phyloP scores from a whole-genome alignment of 1,139 yeast species.

The Blastobotrys malaysiensis region DNA sequence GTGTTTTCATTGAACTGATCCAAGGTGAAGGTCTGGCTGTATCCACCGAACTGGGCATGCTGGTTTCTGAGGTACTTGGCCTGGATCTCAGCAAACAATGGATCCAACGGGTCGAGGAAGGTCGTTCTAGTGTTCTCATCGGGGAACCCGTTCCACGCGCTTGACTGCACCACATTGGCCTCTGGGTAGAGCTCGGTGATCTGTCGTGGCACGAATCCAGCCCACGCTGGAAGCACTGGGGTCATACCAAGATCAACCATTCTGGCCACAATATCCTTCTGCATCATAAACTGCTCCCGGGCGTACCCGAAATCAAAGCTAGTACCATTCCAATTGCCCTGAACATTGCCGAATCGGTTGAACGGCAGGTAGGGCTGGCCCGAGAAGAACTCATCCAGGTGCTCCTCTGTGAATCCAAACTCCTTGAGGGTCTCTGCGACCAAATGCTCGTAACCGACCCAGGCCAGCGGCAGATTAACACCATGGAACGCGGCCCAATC shows the following conservation, averaged over 20 bases:
- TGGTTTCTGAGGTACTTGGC: slow-evolving; percentile 10
- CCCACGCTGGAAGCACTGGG: slow-evolving; percentile 17
- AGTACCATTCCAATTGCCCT: slow-evolving; percentile 16
- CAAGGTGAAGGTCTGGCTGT: slow-evolving; percentile 13
- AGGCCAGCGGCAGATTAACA: slow-evolving; percentile 16
- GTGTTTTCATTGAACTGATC: slow-evolving; percentile 16
- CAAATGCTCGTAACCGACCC: slow-evolving; percentile 17
- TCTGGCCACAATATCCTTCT: slow-evolving; percentile 12
- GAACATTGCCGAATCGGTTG: slow-evolving; percentile 18
- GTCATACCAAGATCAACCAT: slow-evolving; percentile 17
- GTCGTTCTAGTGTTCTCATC: slow-evolving; percentile 10
- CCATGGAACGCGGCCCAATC: slow-evolving; percentile 18
- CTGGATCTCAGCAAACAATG: slow-evolving; percentile 13
- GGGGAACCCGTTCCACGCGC: slow-evolving; percentile 14
- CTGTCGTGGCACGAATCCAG: slow-evolving; percentile 15
- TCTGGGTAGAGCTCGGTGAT: slow-evolving; percentile 11
- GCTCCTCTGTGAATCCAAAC: slow-evolving; percentile 13
- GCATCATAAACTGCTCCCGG: slow-evolving; percentile 11
- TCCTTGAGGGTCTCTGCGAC: slow-evolving; percentile 12
- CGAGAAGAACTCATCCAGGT: slow-evolving; percentile 13
- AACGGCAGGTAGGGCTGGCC: slow-evolving; percentile 16
- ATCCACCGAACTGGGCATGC: slow-evolving; percentile 11
- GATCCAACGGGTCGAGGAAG: slow-evolving; percentile 16
- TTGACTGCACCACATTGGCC: slow-evolving; percentile 12
- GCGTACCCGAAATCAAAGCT: slow-evolving; percentile 3